Evolutionary conservation across 2,329 filamentous ascomycete genomes (phyloP).

Genomic region (Aureobasidium lini): DNA sequence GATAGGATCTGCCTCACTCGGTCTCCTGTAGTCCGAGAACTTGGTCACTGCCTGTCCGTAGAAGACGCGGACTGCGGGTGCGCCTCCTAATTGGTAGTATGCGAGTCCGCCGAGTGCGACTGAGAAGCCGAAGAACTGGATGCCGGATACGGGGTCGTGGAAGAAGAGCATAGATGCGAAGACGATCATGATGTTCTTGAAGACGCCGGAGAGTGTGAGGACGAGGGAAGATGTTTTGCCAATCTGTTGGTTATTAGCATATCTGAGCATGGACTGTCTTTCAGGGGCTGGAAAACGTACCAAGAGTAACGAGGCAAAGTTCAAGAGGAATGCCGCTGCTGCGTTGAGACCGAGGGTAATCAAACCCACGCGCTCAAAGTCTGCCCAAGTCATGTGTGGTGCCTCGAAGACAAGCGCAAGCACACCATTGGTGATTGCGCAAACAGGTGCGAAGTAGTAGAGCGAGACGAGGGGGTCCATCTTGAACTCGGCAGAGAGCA

Average conservation of each 20-base stretch:
- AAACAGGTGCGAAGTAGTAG: conserved; percentile 21
- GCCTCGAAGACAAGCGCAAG: conserved; percentile 17
- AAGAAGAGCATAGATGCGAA: conserved; percentile 21
- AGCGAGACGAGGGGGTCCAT: conserved; percentile 22
- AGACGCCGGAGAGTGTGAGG: conserved; percentile 20
- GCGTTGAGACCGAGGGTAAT: conserved; percentile 18
- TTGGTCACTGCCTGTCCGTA: not conserved
- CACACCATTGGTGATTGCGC: conserved; percentile 18
- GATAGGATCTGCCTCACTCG: not conserved
- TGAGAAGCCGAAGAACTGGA: conserved; percentile 30
- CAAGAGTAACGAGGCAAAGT: conserved; percentile 19
- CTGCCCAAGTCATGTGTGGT: conserved; percentile 15
- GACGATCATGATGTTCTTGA: conserved; percentile 22
- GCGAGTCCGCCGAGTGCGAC: conserved; percentile 62
- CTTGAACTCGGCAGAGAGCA: conserved; percentile 19
- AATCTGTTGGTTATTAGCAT: conserved; percentile 15
- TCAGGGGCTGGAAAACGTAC: conserved; percentile 10
- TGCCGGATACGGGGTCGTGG: conserved; percentile 17
- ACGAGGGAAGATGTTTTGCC: conserved; percentile 21
- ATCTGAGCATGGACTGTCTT: not conserved
- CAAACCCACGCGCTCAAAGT: conserved; percentile 18
- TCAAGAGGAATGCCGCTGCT: conserved; percentile 18
- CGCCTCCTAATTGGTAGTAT: conserved; percentile 65
- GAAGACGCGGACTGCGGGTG: not conserved
- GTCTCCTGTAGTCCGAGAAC: not conserved